Evolutionary conservation across 2,329 filamentous ascomycete genomes (phyloP), one percentile per base, ranked within the genome.

Genomic region (Fragosphaeria purpurea): DNA sequence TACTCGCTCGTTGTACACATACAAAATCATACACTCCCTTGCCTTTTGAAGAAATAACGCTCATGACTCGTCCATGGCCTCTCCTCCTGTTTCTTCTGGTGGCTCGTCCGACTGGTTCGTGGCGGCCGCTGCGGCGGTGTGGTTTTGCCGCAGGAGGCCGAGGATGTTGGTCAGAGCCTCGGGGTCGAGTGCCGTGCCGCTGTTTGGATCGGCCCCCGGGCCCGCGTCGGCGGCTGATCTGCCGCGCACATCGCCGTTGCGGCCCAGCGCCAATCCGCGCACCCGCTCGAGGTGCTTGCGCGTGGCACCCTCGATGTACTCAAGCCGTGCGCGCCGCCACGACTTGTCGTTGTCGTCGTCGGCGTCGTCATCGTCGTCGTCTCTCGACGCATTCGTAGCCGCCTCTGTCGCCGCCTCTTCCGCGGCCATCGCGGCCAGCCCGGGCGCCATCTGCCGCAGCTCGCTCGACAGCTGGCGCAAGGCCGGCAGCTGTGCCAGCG

Each of bases 231-330:
- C 31, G 6, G n/a, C 47, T 41, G 38, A 43, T 41, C 62, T 83
- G 59, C 83, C 80, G 53, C 77, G 73, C 45, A 84, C 74, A 60
- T 81, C 81, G 9, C 82, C 82, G 53, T 76, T 68, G 5, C 68
- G 63, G 3, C 77, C 81, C 37, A 85, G 63, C 59, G 88, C 83
- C 51, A 90, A 68, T 0, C 85, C 85, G 44, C 81, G 72, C 43
- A 80, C 72, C 33, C 69, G 75, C 68, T 95, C 87, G 41, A 96
- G 70, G 63, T 94, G 86, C 53, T 85, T 76, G 57, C 80, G 74
- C 47, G 87, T 86, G 60, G 89, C 83, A 49, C 77, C 77, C 67
- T 96, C 90, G 46, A 97, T 82, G 63, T 97, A 97, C 57, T 85
- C 78, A 51, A 84, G 75, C 53, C 91, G 74, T 63, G 93, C 82